A percentile compares a stretch with the other conserved stretches of the same genome.
phyloP scores from a whole-genome alignment of 768 basidiomycete species.

The Scleroderma bovista region DNA sequence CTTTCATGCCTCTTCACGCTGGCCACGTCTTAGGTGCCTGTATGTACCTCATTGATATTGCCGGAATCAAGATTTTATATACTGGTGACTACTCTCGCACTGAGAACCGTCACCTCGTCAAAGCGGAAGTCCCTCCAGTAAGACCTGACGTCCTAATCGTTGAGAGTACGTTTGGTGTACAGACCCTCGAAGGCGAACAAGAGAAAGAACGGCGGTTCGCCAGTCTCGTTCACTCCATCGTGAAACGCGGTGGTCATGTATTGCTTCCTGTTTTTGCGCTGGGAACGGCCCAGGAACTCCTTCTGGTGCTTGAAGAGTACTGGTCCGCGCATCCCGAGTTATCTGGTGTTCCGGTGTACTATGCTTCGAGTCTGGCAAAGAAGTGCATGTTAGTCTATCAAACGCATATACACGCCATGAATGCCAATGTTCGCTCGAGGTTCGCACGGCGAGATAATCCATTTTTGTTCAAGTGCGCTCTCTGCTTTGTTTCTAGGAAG shows the following conservation, averaged over 20 bases:
- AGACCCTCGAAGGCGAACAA: conserved; percentile 77
- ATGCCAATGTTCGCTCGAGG: conserved; percentile 79
- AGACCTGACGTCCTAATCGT: conserved; percentile 93
- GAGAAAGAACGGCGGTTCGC: conserved; percentile 92
- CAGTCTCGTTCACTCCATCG: conserved; percentile 83
- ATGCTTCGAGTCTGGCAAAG: conserved; percentile 86
- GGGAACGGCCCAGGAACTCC: conserved; percentile 88
- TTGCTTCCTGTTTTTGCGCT: conserved; percentile 93
- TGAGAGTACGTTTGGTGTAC: conserved; percentile 95
- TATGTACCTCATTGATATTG: conserved; percentile 96
- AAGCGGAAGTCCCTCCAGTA: conserved; percentile 86
- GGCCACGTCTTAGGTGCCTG: conserved; percentile 97
- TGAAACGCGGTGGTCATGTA: conserved; percentile 87
- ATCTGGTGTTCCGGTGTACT: conserved; percentile 89
- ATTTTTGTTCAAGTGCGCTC: conserved; percentile 90
- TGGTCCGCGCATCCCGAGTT: conserved; percentile 93
- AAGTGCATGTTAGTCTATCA: conserved; percentile 99
- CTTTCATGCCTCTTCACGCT: conserved; percentile 95
- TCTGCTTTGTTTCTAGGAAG: not conserved
- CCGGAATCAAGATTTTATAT: conserved; percentile 88
- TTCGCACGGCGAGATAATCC: conserved; percentile 96
- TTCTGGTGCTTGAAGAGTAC: conserved; percentile 92
- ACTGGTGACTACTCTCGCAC: conserved; percentile 97
- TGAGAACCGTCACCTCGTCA: conserved; percentile 93
- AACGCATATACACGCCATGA: conserved; percentile 96